Base-by-base conservation (phyloP, 2,329 filamentous ascomycete species). In the Alternaria novae-zelandiae region DNA sequence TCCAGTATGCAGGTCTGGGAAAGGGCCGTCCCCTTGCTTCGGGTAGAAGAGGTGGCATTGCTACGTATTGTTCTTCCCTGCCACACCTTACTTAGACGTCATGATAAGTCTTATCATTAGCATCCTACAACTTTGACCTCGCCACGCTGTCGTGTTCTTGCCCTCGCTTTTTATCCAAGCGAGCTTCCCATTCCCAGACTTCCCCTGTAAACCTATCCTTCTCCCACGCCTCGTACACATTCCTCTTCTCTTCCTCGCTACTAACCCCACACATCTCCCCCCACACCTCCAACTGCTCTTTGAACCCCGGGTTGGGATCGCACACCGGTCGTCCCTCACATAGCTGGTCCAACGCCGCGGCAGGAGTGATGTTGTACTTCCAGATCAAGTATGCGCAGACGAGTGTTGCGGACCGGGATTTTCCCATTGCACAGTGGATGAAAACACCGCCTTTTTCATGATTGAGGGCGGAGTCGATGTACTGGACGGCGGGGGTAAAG, bases 141-240 rank as follows among this genome's bases (percentile, higher is more conserved):
- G 11, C 26, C 10, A n/a, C n/a, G n/a, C n/a, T n/a, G n/a, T n/a
- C n/a, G n/a, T n/a, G n/a, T n/a, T n/a, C n/a, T n/a, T n/a, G n/a
- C n/a, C n/a, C n/a, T n/a, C n/a, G n/a, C n/a, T n/a, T n/a, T n/a
- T n/a, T n/a, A 26, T 26, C 54, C 7, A 47, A 20, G 20, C 59
- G 20, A 11, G 15, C 25, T n/a, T 79, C 79, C 80, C 80, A 81
- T 44, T 79, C 77, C 78, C 78, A 79, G 15, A 65, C 73, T n/a
- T 76, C 74, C 1, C 79, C 79, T 3, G 44, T 74, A 54, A 79
- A 80, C 6, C 78, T 69, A 2, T 67, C 69, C 50, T 69, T 71
- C 26, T 71, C 56, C 79, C 79, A 81, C n/a, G 66, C 64, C 10
- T 74, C 59, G 56, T 81, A 81, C 4, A 80, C 47, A 8, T 15